Evolutionary conservation across 331 rosid species (phyloP).

Genomic region (Quercus phellos): DNA sequence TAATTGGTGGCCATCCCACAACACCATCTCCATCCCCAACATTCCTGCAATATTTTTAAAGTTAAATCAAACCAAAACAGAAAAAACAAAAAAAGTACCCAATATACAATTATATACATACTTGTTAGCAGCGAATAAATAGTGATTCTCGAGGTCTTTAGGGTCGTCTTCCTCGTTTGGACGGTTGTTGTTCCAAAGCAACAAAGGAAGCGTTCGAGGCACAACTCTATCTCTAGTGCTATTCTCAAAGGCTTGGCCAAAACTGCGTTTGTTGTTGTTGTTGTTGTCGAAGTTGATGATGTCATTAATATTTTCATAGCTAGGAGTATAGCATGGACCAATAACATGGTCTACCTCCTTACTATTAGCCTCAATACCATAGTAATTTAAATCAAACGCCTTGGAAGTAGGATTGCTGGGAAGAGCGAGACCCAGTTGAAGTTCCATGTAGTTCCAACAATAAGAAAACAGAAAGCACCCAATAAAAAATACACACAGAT

Average conservation of each 20-base stretch:
- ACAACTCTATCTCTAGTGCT: neutral
- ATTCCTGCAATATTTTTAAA: constrained; percentile 18
- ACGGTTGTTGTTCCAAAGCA: constrained; percentile 40
- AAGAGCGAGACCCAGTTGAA: constrained; percentile 67
- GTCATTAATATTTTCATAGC: neutral
- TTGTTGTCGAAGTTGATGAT: neutral
- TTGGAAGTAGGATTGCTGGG: constrained; percentile 18
- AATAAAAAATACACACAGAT: neutral
- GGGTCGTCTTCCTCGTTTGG: constrained; percentile 28
- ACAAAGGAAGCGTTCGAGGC: constrained; percentile 56
- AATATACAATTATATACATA: neutral
- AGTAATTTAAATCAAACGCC: constrained; percentile 24
- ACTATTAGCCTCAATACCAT: neutral
- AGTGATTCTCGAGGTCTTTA: neutral
- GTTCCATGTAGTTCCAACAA: constrained; percentile 52
- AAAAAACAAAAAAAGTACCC: too few species aligned
- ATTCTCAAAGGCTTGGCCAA: constrained; percentile 25
- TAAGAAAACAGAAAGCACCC: constrained; percentile 5
- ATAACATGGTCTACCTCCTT: neutral
- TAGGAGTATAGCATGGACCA: neutral
- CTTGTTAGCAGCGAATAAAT: constrained; percentile 20
- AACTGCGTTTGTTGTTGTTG: constrained; percentile 32
- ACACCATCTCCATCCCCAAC: constrained; percentile 38
- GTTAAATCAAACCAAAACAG: neutral
- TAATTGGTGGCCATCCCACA: constrained; percentile 84